Conservation (phyloP, 331 rosid genomes). For the Rosa hybrid region DNA sequence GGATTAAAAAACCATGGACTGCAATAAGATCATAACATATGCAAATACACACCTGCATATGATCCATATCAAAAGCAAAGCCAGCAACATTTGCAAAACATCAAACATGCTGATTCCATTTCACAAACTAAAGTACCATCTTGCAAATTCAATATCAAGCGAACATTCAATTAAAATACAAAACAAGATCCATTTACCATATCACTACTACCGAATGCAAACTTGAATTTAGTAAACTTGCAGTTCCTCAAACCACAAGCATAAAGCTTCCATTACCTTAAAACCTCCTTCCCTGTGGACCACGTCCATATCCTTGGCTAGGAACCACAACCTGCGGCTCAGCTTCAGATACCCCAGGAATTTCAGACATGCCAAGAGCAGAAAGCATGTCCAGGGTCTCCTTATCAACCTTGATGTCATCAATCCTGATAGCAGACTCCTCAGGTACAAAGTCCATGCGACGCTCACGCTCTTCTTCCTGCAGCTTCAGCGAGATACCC, state of each 20-base stretch:
- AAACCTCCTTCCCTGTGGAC: conserved; percentile 38
- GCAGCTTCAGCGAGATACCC: conserved; percentile 80
- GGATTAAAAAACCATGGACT: neutral
- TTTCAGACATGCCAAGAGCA: conserved; percentile 57
- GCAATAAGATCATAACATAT: neutral
- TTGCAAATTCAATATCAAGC: conserved; percentile 12
- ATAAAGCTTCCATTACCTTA: conserved; percentile 17
- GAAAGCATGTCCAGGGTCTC: conserved; percentile 72
- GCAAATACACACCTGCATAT: neutral
- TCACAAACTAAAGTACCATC: conserved; percentile 9
- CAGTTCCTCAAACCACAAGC: neutral
- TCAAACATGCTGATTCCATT: neutral
- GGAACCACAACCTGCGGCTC: conserved; percentile 49
- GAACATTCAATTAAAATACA: conserved; percentile 7
- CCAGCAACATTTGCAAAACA: conserved; percentile 4
- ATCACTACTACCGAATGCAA: neutral
- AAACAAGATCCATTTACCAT: conserved; percentile 15
- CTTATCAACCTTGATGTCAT: conserved; percentile 56
- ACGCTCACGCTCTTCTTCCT: conserved; percentile 81
- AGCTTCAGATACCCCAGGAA: conserved; percentile 53
- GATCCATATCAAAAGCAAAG: neutral
- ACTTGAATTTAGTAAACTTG: neutral
- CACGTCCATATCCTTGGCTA: conserved; percentile 38
- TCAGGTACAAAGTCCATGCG: conserved; percentile 84
- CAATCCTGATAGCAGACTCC: conserved; percentile 55